Conservation (phyloP, 306 rosid species). For the Acacia acuminata region DNA sequence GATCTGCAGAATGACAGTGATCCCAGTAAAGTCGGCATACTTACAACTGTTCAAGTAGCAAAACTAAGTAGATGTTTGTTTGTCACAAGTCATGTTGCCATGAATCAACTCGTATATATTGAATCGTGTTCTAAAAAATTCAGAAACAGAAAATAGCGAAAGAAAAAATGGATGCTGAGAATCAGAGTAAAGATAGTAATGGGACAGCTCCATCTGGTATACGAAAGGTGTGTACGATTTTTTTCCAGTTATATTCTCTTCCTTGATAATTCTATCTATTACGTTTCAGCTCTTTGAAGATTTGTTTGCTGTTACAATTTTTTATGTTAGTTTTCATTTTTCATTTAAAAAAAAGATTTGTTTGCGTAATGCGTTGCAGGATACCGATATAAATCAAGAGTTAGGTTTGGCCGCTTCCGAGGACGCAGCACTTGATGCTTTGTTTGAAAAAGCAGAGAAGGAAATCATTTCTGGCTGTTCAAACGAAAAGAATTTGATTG, state of each 20-base stretch:
- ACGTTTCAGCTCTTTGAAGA: background rate
- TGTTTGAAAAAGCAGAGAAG: constrained; percentile 84
- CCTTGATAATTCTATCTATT: constrained; percentile 13
- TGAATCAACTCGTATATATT: constrained; percentile 86
- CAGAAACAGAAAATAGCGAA: constrained; percentile 71
- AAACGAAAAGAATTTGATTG: constrained; percentile 71
- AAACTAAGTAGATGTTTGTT: constrained; percentile 81
- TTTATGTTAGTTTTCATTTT: no score
- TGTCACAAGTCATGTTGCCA: constrained; percentile 80
- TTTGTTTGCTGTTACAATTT: no score
- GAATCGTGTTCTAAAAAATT: constrained; percentile 84
- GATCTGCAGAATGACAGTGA: constrained; percentile 58
- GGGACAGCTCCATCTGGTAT: constrained; percentile 42
- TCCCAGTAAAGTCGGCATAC: constrained; percentile 40
- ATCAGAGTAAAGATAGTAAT: constrained; percentile 46
- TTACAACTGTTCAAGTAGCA: constrained; percentile 60
- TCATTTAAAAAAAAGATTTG: background rate
- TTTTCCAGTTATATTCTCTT: background rate
- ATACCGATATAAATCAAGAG: constrained; percentile 72
- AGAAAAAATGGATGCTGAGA: constrained; percentile 54
- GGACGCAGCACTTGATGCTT: constrained; percentile 86
- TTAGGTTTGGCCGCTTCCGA: constrained; percentile 94
- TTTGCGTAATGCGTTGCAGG: constrained; percentile 51
- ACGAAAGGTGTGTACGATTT: constrained; percentile 53
- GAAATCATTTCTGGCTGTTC: constrained; percentile 78